Evolutionary conservation across 768 basidiomycete species (phyloP).

Genomic region (Suillus sp.): DNA sequence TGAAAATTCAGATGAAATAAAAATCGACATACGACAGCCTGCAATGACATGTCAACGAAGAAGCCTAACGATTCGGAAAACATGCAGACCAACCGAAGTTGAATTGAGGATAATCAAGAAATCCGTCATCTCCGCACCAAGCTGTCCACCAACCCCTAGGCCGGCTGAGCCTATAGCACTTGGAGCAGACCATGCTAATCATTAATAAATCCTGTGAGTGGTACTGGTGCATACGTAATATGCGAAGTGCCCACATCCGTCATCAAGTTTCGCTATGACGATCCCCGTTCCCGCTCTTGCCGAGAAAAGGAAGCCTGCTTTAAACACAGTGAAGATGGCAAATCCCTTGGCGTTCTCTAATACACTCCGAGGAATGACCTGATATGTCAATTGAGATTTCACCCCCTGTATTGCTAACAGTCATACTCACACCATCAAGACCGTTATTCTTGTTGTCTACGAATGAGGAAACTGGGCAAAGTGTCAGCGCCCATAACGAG

Average conservation of each 20-base stretch:
- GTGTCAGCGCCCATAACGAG: constrained; percentile 7
- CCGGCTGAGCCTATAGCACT: constrained; percentile 95
- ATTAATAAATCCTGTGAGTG: constrained; percentile 4
- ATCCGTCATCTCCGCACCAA: constrained; percentile 87
- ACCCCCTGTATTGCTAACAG: not conserved
- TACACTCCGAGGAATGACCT: constrained; percentile 59
- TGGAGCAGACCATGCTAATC: constrained; percentile 86
- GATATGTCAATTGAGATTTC: not conserved
- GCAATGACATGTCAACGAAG: constrained; percentile 10
- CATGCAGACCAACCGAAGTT: constrained; percentile 48
- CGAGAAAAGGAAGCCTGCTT: constrained; percentile 66
- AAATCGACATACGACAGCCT: constrained; percentile 62
- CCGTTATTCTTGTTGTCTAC: constrained; percentile 81
- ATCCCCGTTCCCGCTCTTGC: constrained; percentile 84
- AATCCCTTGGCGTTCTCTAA: constrained; percentile 70
- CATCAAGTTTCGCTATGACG: constrained; percentile 80
- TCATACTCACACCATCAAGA: constrained; percentile 66
- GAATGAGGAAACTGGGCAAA: constrained; percentile 72
- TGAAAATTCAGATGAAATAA: not conserved
- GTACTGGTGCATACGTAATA: constrained; percentile 5
- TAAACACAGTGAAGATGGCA: constrained; percentile 89
- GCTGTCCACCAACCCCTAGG: constrained; percentile 82
- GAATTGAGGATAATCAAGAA: constrained; percentile 90
- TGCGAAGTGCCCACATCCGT: constrained; percentile 66
- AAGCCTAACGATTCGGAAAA: constrained; percentile 10